Conservation (phyloP, 176 grass and related monocot species). For the Musa troglodytarum region DNA sequence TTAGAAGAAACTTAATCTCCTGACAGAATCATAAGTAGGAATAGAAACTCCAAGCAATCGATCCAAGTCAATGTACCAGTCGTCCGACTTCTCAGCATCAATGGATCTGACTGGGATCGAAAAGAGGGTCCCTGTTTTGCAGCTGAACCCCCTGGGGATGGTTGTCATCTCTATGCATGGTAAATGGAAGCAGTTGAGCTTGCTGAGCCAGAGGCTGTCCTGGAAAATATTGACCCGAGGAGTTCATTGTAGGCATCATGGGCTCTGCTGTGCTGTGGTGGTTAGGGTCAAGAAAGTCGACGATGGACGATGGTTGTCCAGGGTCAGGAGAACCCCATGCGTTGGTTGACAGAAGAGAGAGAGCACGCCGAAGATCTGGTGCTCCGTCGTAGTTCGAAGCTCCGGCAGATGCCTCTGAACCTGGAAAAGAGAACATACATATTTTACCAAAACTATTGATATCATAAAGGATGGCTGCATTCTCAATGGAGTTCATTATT, state of each 20-base stretch:
- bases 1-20: background rate
- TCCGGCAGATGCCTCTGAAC: constrained; percentile 12
- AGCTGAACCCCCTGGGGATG: constrained; percentile 10
- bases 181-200: constrained; percentile 2
- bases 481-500: too few relatives aligned
- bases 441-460: background rate
- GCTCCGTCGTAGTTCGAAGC: constrained; percentile 23
- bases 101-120: constrained; percentile 11
- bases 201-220: constrained; percentile 1
- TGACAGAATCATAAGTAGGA: background rate
- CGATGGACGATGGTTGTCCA: constrained; percentile 1
- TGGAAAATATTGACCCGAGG: background rate
- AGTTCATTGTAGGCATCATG: background rate
- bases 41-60: background rate
- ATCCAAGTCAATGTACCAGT: background rate
- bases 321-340: constrained; percentile 16
- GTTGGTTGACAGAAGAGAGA: constrained; percentile 25
- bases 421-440: constrained; percentile 1
- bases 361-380: constrained; percentile 23
- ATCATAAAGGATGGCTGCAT: too few relatives aligned
- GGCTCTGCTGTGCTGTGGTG: background rate
- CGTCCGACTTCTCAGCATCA: background rate
- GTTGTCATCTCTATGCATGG: background rate
- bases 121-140: background rate
- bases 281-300: background rate